Conservation (phyloP, 2,329 filamentous ascomycete genomes). For the Didymella exigua region DNA sequence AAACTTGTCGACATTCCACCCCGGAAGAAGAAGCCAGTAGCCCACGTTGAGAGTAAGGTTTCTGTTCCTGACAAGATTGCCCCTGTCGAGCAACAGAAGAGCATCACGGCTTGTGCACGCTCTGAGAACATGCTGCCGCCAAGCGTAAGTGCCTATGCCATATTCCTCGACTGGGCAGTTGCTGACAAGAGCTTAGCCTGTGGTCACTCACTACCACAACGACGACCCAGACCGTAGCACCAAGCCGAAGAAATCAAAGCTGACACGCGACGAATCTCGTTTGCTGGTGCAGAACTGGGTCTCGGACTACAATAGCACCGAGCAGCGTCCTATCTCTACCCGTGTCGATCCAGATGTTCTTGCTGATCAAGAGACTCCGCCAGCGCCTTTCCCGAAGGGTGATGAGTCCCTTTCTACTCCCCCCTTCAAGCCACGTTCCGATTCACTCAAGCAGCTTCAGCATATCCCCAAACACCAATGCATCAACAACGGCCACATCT, state of each 20-base stretch:
- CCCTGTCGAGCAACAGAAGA: not conserved
- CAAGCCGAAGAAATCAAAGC: slow-evolving; percentile 16
- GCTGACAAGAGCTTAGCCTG: not conserved
- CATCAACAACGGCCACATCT: slow-evolving; percentile 28
- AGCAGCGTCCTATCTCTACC: slow-evolving; percentile 26
- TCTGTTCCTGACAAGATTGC: not conserved
- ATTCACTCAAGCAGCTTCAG: not conserved
- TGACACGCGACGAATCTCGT: slow-evolving; percentile 19
- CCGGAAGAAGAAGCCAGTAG: slow-evolving; percentile 12
- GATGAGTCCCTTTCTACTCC: slow-evolving; percentile 2
- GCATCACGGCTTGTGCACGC: not conserved
- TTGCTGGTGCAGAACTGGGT: slow-evolving; percentile 27
- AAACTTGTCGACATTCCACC: slow-evolving; percentile 31
- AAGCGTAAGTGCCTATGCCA: not conserved
- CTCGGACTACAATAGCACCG: slow-evolving; percentile 17
- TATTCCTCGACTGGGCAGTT: not conserved
- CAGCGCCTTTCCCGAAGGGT: slow-evolving; percentile 28
- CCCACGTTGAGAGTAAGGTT: not conserved
- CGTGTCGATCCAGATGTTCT: slow-evolving; percentile 26
- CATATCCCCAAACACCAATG: slow-evolving; percentile 24
- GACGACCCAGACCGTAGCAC: not conserved
- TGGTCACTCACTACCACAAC: slow-evolving; percentile 1
- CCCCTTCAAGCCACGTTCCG: not conserved
- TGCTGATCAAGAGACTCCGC: slow-evolving; percentile 27
- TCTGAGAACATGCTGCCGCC: slow-evolving; percentile 1